Percentiles rank a stretch among this genome's conserved stretches.
Conservation (phyloP, 164 flowering plant species). For the grape (Vitis vinifera) region ASM3070453v1 NC_081808.1:20586001-20586500, state of each 20-base stretch:
- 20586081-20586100: slow-evolving; percentile 75
- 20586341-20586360: slow-evolving; percentile 42
- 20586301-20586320: slow-evolving; percentile 42
- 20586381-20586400: slow-evolving; percentile 39
- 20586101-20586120: slow-evolving; percentile 91
- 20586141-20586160: slow-evolving; percentile 44
- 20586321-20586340: slow-evolving; percentile 46
- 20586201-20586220: slow-evolving; percentile 78
- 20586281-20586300: slow-evolving; percentile 52
- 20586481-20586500: too few relatives aligned
- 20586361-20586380: slow-evolving; percentile 49
- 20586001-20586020: slow-evolving; percentile 66
- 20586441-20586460: background rate
- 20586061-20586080: slow-evolving; percentile 52
- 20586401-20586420: background rate
- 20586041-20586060: slow-evolving; percentile 70
- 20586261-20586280: slow-evolving; percentile 68
- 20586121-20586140: slow-evolving; percentile 33
- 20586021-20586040: slow-evolving; percentile 67
- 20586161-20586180: slow-evolving; percentile 66
- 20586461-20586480: background rate
- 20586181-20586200: slow-evolving; percentile 81
- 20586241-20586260: slow-evolving; percentile 85
- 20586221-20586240: slow-evolving; percentile 87
- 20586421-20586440: background rate